Conservation (phyloP, 768 basidiomycete species). For the Lanmaoa rubissima region DNA sequence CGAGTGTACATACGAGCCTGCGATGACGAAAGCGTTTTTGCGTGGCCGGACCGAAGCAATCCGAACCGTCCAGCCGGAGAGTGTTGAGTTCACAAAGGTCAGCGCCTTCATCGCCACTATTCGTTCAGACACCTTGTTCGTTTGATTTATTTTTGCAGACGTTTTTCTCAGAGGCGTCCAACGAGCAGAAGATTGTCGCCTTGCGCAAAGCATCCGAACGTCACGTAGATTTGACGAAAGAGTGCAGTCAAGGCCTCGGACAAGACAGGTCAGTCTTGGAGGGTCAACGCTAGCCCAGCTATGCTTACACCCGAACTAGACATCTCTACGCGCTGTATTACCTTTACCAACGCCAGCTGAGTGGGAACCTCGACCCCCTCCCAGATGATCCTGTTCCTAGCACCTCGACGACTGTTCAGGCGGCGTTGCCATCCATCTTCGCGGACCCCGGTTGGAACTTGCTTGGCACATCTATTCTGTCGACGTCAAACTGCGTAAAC, state of each 20-base stretch:
- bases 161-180: conserved; percentile 79
- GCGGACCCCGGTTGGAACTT: conserved; percentile 82
- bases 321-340: conserved; percentile 96
- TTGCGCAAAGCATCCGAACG: conserved; percentile 81
- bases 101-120: conserved; percentile 6
- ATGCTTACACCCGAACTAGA: conserved; percentile 34
- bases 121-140: not conserved
- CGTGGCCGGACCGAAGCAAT: conserved; percentile 97
- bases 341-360: conserved; percentile 78
- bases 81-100: conserved; percentile 84
- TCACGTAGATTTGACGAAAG: conserved; percentile 82
- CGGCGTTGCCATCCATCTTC: conserved; percentile 64
- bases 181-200: conserved; percentile 67
- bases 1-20: conserved; percentile 96
- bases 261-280: conserved; percentile 68
- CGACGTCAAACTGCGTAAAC: conserved; percentile 97
- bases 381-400: conserved; percentile 39
- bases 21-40: conserved; percentile 95
- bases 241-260: conserved; percentile 86
- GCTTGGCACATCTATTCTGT: conserved; percentile 83
- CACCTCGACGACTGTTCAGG: conserved; percentile 7
- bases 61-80: conserved; percentile 81
- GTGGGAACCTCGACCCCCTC: conserved; percentile 36
- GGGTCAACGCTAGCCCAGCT: not conserved
- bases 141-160: conserved; percentile 43